Conservation (phyloP, 345 rosid species). For the Aegle marmelos region DNA sequence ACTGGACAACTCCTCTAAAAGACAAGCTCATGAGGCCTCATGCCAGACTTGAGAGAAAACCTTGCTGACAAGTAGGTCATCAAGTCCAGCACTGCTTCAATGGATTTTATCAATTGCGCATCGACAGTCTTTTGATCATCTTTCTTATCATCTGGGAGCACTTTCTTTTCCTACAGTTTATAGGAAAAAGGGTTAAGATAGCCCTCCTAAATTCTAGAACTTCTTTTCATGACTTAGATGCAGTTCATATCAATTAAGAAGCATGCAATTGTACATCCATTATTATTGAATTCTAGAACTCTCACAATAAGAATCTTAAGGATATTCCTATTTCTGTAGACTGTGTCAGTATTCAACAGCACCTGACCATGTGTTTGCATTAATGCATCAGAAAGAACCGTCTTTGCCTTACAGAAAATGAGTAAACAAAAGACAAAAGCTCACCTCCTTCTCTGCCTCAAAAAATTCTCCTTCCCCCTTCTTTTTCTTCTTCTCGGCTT, state of each 20-base stretch:
- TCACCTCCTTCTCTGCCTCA: conserved; percentile 77
- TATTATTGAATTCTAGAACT: neutral
- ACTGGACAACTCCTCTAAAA: conserved; percentile 35
- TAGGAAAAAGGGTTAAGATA: neutral
- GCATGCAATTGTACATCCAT: neutral
- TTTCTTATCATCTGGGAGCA: conserved; percentile 63
- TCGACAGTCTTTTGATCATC: conserved; percentile 83
- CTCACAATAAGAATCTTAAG: neutral
- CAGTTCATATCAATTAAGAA: neutral
- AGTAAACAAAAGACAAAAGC: conserved; percentile 3
- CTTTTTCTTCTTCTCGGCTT: conserved; percentile 68
- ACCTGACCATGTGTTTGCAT: neutral
- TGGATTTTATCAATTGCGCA: conserved; percentile 50
- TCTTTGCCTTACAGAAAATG: neutral
- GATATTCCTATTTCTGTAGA: neutral
- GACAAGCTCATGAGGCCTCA: conserved; percentile 81
- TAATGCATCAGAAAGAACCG: neutral
- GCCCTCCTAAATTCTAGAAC: neutral
- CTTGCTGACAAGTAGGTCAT: conserved; percentile 70
- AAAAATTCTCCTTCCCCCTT: conserved; percentile 80
- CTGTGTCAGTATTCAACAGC: neutral
- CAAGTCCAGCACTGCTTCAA: conserved; percentile 66
- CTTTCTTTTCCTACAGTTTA: conserved; percentile 53
- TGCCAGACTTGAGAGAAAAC: conserved; percentile 72
- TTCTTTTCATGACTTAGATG: neutral